Percentiles rank a stretch among this genome's conserved stretches.
These are phyloP conservation scores for Penicillium egyptiacum DNA, from an alignment of 495 filamentous ascomycete species.

Conservation along the genomic window DNA sequence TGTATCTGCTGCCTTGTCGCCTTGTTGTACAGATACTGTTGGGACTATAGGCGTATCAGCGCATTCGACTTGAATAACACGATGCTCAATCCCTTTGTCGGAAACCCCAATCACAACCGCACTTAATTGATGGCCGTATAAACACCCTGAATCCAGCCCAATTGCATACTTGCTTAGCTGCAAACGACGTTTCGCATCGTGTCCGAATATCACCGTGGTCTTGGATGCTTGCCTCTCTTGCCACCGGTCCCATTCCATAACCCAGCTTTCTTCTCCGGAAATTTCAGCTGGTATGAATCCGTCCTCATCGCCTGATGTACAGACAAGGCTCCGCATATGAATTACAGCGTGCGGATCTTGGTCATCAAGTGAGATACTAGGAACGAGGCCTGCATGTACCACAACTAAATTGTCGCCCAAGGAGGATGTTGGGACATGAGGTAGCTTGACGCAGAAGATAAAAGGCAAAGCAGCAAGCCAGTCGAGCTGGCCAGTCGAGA, in stretches of 20 bases:
- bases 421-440: constrained; percentile 29
- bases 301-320: background rate
- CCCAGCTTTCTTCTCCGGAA: constrained; percentile 26
- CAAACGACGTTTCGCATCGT: constrained; percentile 31
- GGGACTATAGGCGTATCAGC: constrained; percentile 19
- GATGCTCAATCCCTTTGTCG: constrained; percentile 13
- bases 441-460: constrained; percentile 60
- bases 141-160: constrained; percentile 27
- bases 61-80: constrained; percentile 26
- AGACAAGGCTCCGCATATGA: constrained; percentile 75
- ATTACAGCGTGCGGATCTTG: constrained; percentile 75
- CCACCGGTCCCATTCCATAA: constrained; percentile 26
- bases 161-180: constrained; percentile 25
- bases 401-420: constrained; percentile 55
- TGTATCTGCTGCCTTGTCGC: background rate
- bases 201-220: constrained; percentile 29
- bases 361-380: constrained; percentile 58
- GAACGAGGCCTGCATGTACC: constrained; percentile 77
- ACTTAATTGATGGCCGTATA: constrained; percentile 27
- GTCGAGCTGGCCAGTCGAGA: constrained; percentile 54
- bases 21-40: background rate
- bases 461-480: constrained; percentile 67
- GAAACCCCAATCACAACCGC: constrained; percentile 22
- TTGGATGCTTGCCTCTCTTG: constrained; percentile 19
- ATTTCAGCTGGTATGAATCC: constrained; percentile 12